Base-by-base conservation (phyloP, 768 basidiomycete genomes). In the Lactifluus piperatus region DNA sequence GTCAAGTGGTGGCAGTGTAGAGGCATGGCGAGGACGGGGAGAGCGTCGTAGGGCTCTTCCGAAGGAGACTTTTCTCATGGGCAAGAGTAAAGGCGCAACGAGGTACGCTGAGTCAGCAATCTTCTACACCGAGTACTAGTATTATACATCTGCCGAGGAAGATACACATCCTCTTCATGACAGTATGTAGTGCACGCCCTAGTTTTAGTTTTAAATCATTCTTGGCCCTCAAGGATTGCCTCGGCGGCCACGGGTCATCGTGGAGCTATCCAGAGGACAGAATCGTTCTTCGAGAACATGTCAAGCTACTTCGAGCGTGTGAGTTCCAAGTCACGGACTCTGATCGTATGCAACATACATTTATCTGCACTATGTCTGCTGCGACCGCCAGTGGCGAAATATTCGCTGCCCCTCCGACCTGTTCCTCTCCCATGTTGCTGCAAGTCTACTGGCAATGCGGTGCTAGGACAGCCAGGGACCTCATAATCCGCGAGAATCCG, bases 1-100 rank as follows among this genome's bases (percentile, higher is more conserved):
- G 29, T 60, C 63, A 24, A 37, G n/a, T 9, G 51, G 57, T n/a
- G n/a, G n/a, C 2, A 47, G 43, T 22, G 63, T 64, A 3, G 63
- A 62, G 3, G 61, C 56, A 32, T 57, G 44, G 14, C 63, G 61
- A 3, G 49, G 50, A 20, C 34, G n/a, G n/a, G n/a, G n/a, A 34
- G 37, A 56, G 50, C 58, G 48, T 47, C 55, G 46, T 39, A 64
- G 30, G n/a, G 48, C 54, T 18, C 43, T 51, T 45, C 56, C 37
- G 26, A 64, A 62, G 22, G 60, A 41, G 32, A 54, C 50, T 20
- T 50, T 63, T 34, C 51, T 54, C 61, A 18, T 18, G 16, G 18
- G 37, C 18, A 20, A 3, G 11, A 9, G 34, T 11, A 11, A n/a
- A n/a, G n/a, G n/a, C n/a, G n/a, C n/a, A n/a, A n/a, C n/a, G 34